A percentile compares a stretch with the other conserved stretches of the same genome.
Evolutionary conservation across 2,329 filamentous ascomycete species (phyloP).

Genomic region (Cryphonectria parasitica): DNA sequence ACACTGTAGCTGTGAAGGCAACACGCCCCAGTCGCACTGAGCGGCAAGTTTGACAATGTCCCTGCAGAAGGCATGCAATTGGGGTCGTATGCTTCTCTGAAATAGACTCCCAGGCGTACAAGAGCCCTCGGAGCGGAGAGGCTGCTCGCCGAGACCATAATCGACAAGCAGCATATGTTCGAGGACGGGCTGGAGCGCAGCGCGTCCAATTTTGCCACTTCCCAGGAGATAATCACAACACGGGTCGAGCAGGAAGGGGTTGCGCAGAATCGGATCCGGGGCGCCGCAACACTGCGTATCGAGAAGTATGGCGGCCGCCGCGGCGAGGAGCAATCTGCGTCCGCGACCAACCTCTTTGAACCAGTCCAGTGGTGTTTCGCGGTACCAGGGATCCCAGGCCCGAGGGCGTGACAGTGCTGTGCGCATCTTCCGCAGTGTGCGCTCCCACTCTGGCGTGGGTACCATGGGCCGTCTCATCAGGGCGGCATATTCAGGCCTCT

Average conservation of each 20-base stretch:
- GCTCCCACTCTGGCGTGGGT: constrained; percentile 16
- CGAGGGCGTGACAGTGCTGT: not conserved
- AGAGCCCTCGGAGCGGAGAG: not conserved
- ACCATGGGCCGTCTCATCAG: not conserved
- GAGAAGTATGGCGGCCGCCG: constrained; percentile 13
- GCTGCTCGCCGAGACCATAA: constrained; percentile 19
- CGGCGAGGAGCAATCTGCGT: not conserved
- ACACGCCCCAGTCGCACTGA: constrained; percentile 1
- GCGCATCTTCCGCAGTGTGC: constrained; percentile 17
- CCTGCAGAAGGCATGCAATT: constrained; percentile 2
- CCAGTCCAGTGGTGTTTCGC: not conserved
- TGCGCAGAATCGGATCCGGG: constrained; percentile 7
- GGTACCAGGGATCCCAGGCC: not conserved
- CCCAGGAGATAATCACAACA: too few relatives aligned
- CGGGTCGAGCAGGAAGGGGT: not conserved
- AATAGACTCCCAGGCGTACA: not conserved
- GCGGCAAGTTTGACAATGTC: constrained; percentile 10
- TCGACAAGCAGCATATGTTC: constrained; percentile 26
- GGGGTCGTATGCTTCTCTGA: not conserved
- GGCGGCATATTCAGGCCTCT: constrained; percentile 20
- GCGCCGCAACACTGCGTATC: constrained; percentile 15
- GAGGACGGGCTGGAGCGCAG: constrained; percentile 8
- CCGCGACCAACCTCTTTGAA: not conserved
- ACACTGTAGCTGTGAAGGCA: not conserved
- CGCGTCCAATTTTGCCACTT: not conserved